Base-by-base conservation (phyloP, 148 eudicot species). In the Chenopodium suecicum region DNA sequence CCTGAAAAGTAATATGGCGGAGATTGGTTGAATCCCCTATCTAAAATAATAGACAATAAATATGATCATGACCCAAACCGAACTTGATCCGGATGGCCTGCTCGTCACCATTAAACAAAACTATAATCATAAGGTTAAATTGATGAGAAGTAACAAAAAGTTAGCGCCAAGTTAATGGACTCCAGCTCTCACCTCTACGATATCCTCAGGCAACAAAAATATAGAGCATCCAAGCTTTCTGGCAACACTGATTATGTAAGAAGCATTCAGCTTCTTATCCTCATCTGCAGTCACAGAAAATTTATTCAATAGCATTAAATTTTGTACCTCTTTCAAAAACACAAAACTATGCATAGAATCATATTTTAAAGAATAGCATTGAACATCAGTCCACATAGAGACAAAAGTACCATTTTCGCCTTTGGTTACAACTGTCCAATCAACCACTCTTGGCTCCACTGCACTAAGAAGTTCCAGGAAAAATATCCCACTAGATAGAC, bases 201-300 rank as follows among this genome's bases (percentile, higher is more conserved):
- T 95, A 84, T 95, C 99, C 89, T 95, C 99, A 2, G 99, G 98
- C 85, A 95, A 87, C 80, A 95, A 89, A 81, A 95, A 95, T 80
- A 95, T 91, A 20, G 99, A 88, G 76, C 99, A 95, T 10, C 99
- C 99, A 50, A 95, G 93, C 91, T 95, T 95, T 82, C 99, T 89
- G 10, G 99, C 99, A 44, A 95, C 94, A 88, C 98, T 95, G 75
- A 94, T 95, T 58, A 94, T 95, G 77, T 95, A 95, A 54, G 92
- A 91, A 46, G 99, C 94, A 79, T 95, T 95, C 86, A 87, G 78
- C 82, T 88, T 91, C 91, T 91, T 93, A 84, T 95, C 97, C 88
- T 95, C 99, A 78, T 90, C 99, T 95, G 91, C 83, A 80, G 46
- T 69, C 60, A 32, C 17, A 85, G 6, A 29, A 65, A 73, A 14